Percentiles rank a stretch among this genome's conserved stretches.
Conservation (phyloP, 495 filamentous ascomycete species). For the Hyphodiscus hymeniophilus region DNA sequence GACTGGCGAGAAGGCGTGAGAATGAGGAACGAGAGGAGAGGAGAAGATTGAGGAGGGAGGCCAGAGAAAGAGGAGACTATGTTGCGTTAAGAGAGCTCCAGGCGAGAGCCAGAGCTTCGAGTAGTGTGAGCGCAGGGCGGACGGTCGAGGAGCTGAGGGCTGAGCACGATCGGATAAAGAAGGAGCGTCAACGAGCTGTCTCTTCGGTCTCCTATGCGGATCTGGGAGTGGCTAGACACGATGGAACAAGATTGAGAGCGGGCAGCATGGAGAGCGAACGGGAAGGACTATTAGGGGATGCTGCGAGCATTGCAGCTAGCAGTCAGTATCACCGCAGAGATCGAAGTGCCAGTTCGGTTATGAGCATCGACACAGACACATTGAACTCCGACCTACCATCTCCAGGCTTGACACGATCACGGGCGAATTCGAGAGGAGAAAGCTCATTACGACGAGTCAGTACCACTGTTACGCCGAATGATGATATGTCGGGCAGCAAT, state of each 20-base stretch:
- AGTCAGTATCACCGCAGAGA: slow-evolving; percentile 31
- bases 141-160: slow-evolving; percentile 47
- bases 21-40: slow-evolving; percentile 69
- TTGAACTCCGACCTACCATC: slow-evolving; percentile 24
- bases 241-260: slow-evolving; percentile 78
- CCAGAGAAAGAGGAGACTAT: slow-evolving; percentile 59
- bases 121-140: slow-evolving; percentile 14
- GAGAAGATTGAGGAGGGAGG: slow-evolving; percentile 54
- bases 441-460: slow-evolving; percentile 6
- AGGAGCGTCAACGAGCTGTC: slow-evolving; percentile 63
- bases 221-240: slow-evolving; percentile 77
- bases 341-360: slow-evolving; percentile 34
- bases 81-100: slow-evolving; percentile 53
- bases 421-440: slow-evolving; percentile 16
- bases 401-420: slow-evolving; percentile 16
- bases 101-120: slow-evolving; percentile 27
- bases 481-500: background rate
- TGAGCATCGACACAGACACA: slow-evolving; percentile 40
- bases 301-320: slow-evolving; percentile 47
- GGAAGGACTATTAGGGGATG: slow-evolving; percentile 62
- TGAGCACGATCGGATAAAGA: slow-evolving; percentile 55
- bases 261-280: slow-evolving; percentile 72
- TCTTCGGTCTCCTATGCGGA: slow-evolving; percentile 81
- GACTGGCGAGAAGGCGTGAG: slow-evolving; percentile 67
- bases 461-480: background rate